Percentiles rank a stretch among this genome's conserved stretches.
phyloP scores from a whole-genome alignment of 129 eudicot genomes.

The Flaveria linearis region DNA sequence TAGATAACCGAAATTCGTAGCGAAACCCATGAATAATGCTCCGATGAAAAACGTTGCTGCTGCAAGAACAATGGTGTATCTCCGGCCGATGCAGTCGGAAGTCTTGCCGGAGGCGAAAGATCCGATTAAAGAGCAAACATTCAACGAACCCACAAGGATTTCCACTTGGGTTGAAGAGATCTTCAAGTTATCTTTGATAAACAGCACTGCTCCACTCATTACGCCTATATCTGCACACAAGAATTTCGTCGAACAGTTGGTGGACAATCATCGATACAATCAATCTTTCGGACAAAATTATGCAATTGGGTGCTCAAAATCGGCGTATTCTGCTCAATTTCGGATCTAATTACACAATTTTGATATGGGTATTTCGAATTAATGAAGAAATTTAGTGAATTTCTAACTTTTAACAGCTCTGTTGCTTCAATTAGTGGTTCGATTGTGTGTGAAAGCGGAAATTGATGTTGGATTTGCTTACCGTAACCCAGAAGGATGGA shows the following conservation, averaged over 20 bases:
- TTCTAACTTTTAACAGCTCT: background rate
- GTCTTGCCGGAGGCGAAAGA: constrained; percentile 77
- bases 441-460: background rate
- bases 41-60: constrained; percentile 70
- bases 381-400: background rate
- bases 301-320: background rate
- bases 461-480: constrained; percentile 18
- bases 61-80: constrained; percentile 79
- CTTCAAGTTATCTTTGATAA: constrained; percentile 57
- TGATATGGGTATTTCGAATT: background rate
- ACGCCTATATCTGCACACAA: constrained; percentile 73
- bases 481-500: constrained; percentile 89
- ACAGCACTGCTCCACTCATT: constrained; percentile 87
- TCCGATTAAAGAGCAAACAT: constrained; percentile 71
- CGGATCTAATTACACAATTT: background rate
- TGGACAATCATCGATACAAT: background rate
- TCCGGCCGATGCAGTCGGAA: constrained; percentile 79
- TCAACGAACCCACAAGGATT: constrained; percentile 67
- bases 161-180: constrained; percentile 61
- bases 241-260: constrained; percentile 26
- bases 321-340: background rate
- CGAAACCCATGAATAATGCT: constrained; percentile 78
- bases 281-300: background rate
- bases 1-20: constrained; percentile 59
- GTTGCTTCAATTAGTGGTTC: background rate